Percentiles rank a stretch among this genome's conserved stretches.
These are phyloP conservation scores for Puccinia polysora DNA, from an alignment of 1,284 basidiomycete species.

Conservation along the genomic window DNA sequence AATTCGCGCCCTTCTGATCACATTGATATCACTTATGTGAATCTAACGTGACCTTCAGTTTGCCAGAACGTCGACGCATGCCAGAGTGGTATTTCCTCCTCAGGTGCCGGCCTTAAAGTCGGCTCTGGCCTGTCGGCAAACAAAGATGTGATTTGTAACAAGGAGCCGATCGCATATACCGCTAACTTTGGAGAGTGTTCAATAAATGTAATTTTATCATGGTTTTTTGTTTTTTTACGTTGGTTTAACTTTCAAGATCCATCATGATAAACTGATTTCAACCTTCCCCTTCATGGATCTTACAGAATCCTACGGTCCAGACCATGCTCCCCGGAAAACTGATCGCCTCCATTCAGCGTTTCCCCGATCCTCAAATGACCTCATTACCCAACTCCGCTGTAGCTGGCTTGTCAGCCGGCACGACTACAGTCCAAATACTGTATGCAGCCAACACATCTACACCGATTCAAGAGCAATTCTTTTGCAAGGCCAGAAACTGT, in stretches of 20 bases:
- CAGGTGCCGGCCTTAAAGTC: background rate
- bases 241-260: too few species aligned
- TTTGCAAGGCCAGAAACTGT: conserved; percentile 68
- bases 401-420: background rate
- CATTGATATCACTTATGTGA: background rate
- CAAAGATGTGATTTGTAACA: conserved; percentile 29
- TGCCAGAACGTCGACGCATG: conserved; percentile 25
- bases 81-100: conserved; percentile 10
- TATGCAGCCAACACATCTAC: conserved; percentile 19
- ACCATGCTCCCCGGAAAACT: conserved; percentile 24
- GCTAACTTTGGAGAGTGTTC: conserved; percentile 34
- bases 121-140: background rate
- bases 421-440: conserved; percentile 1
- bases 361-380: conserved; percentile 10
- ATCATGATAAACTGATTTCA: background rate
- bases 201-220: conserved; percentile 15
- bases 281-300: too few species aligned
- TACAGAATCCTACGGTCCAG: conserved; percentile 28
- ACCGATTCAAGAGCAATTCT: conserved; percentile 59
- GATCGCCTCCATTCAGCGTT: conserved; percentile 12
- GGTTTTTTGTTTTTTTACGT: background rate
- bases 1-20: too few species aligned
- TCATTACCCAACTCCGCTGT: conserved; percentile 14
- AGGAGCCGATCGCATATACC: conserved; percentile 27
- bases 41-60: conserved; percentile 1